Evolutionary conservation across 495 filamentous ascomycete genomes (phyloP).

Genomic region (Talaromyces proteolyticus): DNA sequence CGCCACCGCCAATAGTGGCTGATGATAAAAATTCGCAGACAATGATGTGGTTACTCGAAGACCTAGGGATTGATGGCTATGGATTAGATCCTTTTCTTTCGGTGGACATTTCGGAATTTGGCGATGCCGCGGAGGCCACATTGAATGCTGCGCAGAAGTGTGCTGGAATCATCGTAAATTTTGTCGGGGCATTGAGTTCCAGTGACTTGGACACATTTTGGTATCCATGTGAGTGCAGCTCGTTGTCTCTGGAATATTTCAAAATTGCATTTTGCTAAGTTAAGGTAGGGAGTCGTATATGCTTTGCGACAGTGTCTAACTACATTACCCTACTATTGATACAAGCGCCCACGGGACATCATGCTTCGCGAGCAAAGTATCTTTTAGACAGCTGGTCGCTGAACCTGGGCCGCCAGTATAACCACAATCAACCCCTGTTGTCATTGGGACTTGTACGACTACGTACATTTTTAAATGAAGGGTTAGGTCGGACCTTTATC

Average conservation of each 20-base stretch:
- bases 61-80: not conserved
- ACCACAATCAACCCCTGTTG: slow-evolving; percentile 19
- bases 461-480: not conserved
- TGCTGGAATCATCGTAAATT: slow-evolving; percentile 25
- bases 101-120: slow-evolving; percentile 17
- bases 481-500: not conserved
- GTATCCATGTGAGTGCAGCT: slow-evolving; percentile 27
- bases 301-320: slow-evolving; percentile 31
- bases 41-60: slow-evolving; percentile 1
- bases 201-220: slow-evolving; percentile 28
- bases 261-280: slow-evolving; percentile 1
- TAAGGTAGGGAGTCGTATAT: slow-evolving; percentile 27
- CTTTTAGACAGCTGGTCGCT: slow-evolving; percentile 28
- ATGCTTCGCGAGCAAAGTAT: slow-evolving; percentile 21
- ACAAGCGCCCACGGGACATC: slow-evolving; percentile 25
- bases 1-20: slow-evolving; percentile 26
- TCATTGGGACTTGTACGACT: slow-evolving; percentile 25
- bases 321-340: slow-evolving; percentile 28
- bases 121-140: slow-evolving; percentile 20
- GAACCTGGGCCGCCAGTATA: slow-evolving; percentile 23
- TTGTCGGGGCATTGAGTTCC: slow-evolving; percentile 20
- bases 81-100: slow-evolving; percentile 13
- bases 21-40: slow-evolving; percentile 4
- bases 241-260: no score
- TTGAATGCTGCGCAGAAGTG: slow-evolving; percentile 28